Percentiles rank a stretch among this genome's conserved stretches.
Evolutionary conservation across 2,329 filamentous ascomycete genomes (phyloP).

Genomic region (Domatiomyces catenatus): DNA sequence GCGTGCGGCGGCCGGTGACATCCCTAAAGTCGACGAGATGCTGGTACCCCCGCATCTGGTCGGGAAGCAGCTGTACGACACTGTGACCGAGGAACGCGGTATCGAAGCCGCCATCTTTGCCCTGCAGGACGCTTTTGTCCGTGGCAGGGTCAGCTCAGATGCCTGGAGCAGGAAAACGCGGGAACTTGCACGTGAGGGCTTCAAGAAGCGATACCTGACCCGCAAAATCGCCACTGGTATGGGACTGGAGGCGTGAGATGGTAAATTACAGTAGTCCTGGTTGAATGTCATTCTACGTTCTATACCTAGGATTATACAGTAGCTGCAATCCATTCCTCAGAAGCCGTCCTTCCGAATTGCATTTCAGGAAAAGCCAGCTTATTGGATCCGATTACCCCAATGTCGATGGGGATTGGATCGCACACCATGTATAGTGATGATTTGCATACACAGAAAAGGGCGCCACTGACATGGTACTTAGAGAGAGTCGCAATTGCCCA

Average conservation of each 20-base stretch:
- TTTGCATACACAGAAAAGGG: too few species aligned
- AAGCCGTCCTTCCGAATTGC: too few species aligned
- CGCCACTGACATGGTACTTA: too few species aligned
- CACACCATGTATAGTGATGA: too few species aligned
- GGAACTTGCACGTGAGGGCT: constrained; percentile 33
- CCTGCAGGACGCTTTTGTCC: constrained; percentile 30
- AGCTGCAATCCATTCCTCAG: too few species aligned
- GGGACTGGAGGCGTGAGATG: constrained; percentile 27
- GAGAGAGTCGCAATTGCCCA: too few species aligned
- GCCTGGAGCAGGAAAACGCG: constrained; percentile 33
- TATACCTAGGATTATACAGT: too few species aligned
- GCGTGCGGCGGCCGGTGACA: constrained; percentile 34
- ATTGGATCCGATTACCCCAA: too few species aligned
- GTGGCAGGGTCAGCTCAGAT: constrained; percentile 30
- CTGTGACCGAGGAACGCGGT: constrained; percentile 77
- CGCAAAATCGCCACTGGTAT: constrained; percentile 32
- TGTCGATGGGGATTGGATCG: too few species aligned
- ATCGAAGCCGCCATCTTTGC: constrained; percentile 74
- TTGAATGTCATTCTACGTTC: too few species aligned
- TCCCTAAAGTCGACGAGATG: constrained; percentile 74
- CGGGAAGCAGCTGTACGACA: constrained; percentile 75
- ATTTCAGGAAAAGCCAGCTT: too few species aligned
- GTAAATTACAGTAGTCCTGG: too few species aligned
- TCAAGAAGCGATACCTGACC: constrained; percentile 31
- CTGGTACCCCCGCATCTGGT: constrained; percentile 89